Evolutionary conservation across 2,329 filamentous ascomycete genomes (phyloP), one percentile per base, ranked within the genome.

Genomic region (Colletotrichum agaves): DNA sequence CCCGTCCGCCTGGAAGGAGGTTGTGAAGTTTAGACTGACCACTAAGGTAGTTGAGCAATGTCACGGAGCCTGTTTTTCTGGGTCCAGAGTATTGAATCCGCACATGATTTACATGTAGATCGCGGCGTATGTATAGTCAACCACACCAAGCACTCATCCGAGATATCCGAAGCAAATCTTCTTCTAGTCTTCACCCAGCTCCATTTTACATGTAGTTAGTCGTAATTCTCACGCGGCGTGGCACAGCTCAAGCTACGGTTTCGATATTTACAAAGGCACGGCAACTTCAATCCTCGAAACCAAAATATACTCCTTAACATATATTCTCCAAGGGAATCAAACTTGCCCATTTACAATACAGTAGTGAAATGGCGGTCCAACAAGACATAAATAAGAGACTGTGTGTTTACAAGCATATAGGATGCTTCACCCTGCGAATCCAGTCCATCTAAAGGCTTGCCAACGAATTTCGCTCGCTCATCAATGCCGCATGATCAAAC

Each of bases 401-500:
- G 64, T 44, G 35, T n/a, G 49, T n/a, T 50, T 31, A 11, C 15
- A 56, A 47, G 17, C 46, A 41, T 59, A 15, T 13, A 35, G 37
- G 10, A 13, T 23, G 33, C 39, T 58, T 39, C 41, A 46, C 46
- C 46, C 41, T 27, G n/a, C 6, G 31, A 33, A 31, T 33, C 33
- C 60, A 13, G 23, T 23, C 35, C 53, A 52, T 63, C 37, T 59
- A 67, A 21, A 67, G 19, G 15, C 61, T 46, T 17, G 53, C 52
- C 53, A 67, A 59, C 44, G 64, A 59, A 47, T 59, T 60, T 37
- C 66, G 63, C 57, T 69, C 66, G 39, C 43, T 56, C 75, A 75
- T 52, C 37, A 73, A 57, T 19, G 62, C 74, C 55, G 74, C 73
- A 67, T 78, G 79, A 72, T 89, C 87, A 11, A 74, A 75, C 70